These are phyloP conservation scores for Rutstroemia sp. DNA, from an alignment of 2,329 filamentous ascomycete genomes.

Conservation along the genomic window DNA sequence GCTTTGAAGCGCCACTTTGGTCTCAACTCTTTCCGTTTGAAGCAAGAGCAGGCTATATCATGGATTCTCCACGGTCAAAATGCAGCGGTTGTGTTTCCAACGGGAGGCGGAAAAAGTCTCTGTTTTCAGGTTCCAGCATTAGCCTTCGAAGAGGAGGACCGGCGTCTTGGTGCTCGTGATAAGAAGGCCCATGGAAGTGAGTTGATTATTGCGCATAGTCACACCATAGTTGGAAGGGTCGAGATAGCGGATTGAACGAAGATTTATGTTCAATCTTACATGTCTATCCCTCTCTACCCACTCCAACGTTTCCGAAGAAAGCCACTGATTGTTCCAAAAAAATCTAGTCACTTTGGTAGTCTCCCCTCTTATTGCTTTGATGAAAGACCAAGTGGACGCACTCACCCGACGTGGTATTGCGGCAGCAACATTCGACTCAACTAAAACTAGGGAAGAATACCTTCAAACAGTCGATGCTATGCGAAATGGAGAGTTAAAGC, in stretches of 20 bases:
- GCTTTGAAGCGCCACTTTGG: constrained; percentile 35
- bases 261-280: neutral
- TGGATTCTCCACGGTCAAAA: constrained; percentile 36
- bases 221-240: neutral
- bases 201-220: neutral
- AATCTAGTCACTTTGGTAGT: constrained; percentile 43
- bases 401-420: constrained; percentile 41
- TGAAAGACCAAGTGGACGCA: constrained; percentile 55
- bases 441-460: constrained; percentile 38
- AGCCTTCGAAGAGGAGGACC: constrained; percentile 35
- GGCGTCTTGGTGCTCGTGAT: constrained; percentile 20
- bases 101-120: constrained; percentile 36
- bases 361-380: constrained; percentile 48
- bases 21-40: constrained; percentile 35
- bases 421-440: constrained; percentile 50
- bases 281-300: neutral
- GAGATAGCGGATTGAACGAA: neutral
- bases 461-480: constrained; percentile 38
- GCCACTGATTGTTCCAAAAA: neutral
- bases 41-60: constrained; percentile 39
- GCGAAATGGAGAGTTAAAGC: constrained; percentile 39
- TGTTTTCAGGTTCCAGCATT: constrained; percentile 38
- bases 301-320: neutral
- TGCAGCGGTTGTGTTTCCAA: constrained; percentile 37
- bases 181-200: constrained; percentile 30